Conservation (phyloP, 164 flowering plant species). For the Dillenia suffruticosa region DNA sequence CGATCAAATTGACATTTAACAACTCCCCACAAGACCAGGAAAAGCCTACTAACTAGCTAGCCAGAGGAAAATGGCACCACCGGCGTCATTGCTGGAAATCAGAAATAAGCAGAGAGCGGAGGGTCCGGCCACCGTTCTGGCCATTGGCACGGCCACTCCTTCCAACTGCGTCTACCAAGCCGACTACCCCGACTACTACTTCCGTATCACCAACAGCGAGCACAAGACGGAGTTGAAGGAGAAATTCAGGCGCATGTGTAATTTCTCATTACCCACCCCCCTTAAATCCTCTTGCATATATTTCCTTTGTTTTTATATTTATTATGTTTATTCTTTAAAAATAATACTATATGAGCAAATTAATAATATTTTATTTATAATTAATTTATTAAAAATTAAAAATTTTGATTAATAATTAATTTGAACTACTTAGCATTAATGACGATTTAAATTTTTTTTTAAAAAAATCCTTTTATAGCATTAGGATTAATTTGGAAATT, state of each 20-base stretch:
- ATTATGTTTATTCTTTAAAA: too few relatives aligned
- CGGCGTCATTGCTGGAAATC: slow-evolving; percentile 12
- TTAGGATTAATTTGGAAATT: too few relatives aligned
- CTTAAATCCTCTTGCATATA: too few relatives aligned
- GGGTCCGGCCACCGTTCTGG: slow-evolving; percentile 19
- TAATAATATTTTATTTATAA: too few relatives aligned
- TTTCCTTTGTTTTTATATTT: too few relatives aligned
- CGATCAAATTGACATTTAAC: slow-evolving; percentile 1
- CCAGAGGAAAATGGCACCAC: background rate
- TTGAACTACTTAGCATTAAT: too few relatives aligned
- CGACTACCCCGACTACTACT: slow-evolving; percentile 22
- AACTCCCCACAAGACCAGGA: background rate
- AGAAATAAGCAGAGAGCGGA: slow-evolving; percentile 12
- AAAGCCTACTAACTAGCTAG: background rate
- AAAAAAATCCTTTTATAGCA: too few relatives aligned
- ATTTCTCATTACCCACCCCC: background rate
- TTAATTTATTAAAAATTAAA: too few relatives aligned
- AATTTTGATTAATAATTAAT: too few relatives aligned
- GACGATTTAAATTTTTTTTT: too few relatives aligned
- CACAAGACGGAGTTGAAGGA: slow-evolving; percentile 20
- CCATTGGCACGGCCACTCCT: slow-evolving; percentile 23
- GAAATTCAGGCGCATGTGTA: slow-evolving; percentile 25
- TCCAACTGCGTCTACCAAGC: slow-evolving; percentile 17
- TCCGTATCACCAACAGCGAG: slow-evolving; percentile 22
- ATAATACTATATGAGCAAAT: too few relatives aligned